These are phyloP conservation scores for Fusarium nurragi DNA, from an alignment of 2,329 filamentous ascomycete species.

Conservation along the genomic window DNA sequence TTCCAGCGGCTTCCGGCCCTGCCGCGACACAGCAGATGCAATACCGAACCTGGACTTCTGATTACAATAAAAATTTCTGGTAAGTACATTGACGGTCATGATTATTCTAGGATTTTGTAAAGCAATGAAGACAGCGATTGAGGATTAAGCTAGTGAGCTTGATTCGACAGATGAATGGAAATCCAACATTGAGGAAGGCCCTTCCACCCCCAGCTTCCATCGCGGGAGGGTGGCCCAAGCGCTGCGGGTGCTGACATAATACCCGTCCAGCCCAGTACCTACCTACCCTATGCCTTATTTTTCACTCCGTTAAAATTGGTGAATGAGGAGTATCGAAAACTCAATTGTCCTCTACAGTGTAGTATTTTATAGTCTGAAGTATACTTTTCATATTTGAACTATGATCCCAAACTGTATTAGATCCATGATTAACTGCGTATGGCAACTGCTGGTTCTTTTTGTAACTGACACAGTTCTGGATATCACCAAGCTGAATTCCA, in stretches of 20 bases:
- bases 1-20: slow-evolving; percentile 20
- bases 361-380: background rate
- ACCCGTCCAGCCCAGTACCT: background rate
- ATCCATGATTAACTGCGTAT: too few species aligned
- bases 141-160: background rate
- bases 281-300: background rate
- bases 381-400: too few species aligned
- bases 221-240: background rate
- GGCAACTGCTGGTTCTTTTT: background rate
- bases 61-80: background rate
- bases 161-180: background rate
- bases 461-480: background rate
- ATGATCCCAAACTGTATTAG: too few species aligned
- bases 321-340: background rate
- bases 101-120: background rate
- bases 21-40: background rate
- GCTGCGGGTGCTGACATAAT: background rate
- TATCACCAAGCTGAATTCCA: background rate
- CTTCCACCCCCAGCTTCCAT: background rate
- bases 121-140: too few species aligned
- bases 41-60: background rate
- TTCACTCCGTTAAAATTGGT: too few species aligned
- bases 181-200: background rate
- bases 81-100: background rate
- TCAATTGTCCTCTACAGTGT: background rate